Evolutionary conservation across 192 early-diverging fungal genomes (phyloP).

Genomic region (Coemansia sp.): DNA sequence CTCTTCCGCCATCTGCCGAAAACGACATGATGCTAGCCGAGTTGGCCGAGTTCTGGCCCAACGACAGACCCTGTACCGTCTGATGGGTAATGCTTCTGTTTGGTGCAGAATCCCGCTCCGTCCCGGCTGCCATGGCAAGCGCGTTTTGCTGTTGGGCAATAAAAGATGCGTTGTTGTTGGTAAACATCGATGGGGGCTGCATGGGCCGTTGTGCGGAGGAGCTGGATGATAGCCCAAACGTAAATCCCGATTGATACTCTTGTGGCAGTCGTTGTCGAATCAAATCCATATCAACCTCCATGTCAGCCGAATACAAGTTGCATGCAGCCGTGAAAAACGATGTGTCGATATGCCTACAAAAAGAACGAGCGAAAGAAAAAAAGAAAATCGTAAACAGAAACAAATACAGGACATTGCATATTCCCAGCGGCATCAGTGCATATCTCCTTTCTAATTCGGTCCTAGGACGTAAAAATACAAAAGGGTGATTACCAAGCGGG

Average conservation of each 20-base stretch:
- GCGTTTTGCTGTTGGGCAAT: not conserved
- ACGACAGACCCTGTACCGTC: not conserved
- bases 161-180: not conserved
- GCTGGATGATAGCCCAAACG: not conserved
- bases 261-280: constrained; percentile 35
- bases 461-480: too few relatives aligned
- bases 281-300: constrained; percentile 44
- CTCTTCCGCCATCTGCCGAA: constrained; percentile 16
- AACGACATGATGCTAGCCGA: constrained; percentile 48
- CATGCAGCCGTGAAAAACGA: constrained; percentile 50
- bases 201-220: not conserved
- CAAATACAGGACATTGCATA: not conserved
- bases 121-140: too few relatives aligned
- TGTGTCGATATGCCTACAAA: constrained; percentile 27
- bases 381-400: constrained; percentile 3
- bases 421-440: not conserved
- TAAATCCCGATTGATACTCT: constrained; percentile 29
- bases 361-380: not conserved
- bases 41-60: constrained; percentile 34
- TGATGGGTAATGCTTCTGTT: not conserved
- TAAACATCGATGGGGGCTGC: constrained; percentile 5
- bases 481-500: too few relatives aligned
- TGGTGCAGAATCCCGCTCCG: not conserved
- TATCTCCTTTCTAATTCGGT: not conserved
- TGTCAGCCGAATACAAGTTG: constrained; percentile 38